Evolutionary conservation across 306 rosid genomes (phyloP).

Genomic region (Citrullus colocynthis): DNA sequence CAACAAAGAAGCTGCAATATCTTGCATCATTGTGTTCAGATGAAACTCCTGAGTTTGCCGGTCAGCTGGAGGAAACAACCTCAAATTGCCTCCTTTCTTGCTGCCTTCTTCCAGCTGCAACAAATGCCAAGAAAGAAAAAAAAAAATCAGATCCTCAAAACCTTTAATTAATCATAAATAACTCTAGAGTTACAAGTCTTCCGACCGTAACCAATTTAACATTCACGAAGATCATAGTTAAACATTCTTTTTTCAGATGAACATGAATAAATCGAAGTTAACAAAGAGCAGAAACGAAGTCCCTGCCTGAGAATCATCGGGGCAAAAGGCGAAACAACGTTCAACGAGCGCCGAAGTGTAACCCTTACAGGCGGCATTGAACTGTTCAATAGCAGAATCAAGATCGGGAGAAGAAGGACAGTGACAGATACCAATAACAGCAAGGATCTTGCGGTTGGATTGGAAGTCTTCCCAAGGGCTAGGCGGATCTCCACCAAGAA

Average conservation of each 20-base stretch:
- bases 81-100: constrained; percentile 59
- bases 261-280: neutral
- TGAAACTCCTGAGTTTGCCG: constrained; percentile 70
- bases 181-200: neutral
- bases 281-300: neutral
- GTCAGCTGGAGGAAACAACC: constrained; percentile 94
- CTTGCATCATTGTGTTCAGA: constrained; percentile 94
- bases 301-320: constrained; percentile 70
- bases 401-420: constrained; percentile 94
- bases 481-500: constrained; percentile 70
- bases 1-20: constrained; percentile 74
- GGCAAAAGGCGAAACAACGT: constrained; percentile 87
- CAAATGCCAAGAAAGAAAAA: neutral
- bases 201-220: neutral
- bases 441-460: constrained; percentile 78
- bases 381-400: constrained; percentile 33
- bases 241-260: neutral
- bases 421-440: constrained; percentile 71
- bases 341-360: constrained; percentile 62
- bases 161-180: neutral
- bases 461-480: constrained; percentile 98
- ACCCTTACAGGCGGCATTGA: constrained; percentile 34
- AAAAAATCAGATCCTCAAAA: neutral
- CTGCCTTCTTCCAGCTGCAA: constrained; percentile 84
- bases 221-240: neutral